A percentile compares a stretch with the other conserved stretches of the same genome.
Conservation (phyloP, 345 rosid species). For the Pistacia atlantica region DNA sequence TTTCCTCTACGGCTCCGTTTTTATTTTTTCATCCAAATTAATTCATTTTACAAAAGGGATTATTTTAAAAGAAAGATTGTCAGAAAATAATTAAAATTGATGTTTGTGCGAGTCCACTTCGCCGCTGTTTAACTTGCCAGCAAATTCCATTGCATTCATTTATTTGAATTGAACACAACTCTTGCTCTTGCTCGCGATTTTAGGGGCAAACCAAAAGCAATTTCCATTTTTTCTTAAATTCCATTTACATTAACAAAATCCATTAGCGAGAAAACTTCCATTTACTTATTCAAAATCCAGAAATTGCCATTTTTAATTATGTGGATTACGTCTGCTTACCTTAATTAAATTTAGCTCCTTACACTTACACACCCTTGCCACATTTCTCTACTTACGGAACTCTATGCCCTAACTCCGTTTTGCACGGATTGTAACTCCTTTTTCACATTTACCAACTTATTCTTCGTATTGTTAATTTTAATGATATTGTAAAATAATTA, state of each 20-base stretch:
- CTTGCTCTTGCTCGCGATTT: too few relatives aligned
- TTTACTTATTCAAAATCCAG: too few relatives aligned
- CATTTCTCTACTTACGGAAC: background rate
- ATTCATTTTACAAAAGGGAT: too few relatives aligned
- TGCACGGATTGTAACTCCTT: too few relatives aligned
- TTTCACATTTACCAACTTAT: too few relatives aligned
- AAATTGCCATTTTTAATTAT: background rate
- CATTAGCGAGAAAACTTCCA: too few relatives aligned
- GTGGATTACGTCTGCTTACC: constrained; percentile 9
- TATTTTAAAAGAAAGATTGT: too few relatives aligned
- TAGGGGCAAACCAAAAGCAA: too few relatives aligned
- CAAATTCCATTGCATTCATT: background rate
- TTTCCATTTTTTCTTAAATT: background rate
- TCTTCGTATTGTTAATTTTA: too few relatives aligned
- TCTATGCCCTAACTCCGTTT: background rate
- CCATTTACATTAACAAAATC: background rate
- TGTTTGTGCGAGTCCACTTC: constrained; percentile 1
- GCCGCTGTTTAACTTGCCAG: background rate
- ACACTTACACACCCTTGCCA: background rate
- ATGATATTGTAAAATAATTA: too few relatives aligned
- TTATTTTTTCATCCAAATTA: too few relatives aligned
- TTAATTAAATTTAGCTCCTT: background rate
- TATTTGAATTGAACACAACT: background rate
- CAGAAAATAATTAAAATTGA: background rate
- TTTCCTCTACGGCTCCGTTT: background rate